These are phyloP conservation scores for Ophiostoma ulmi DNA, from an alignment of 2,329 filamentous ascomycete genomes.

Conservation along the genomic window DNA sequence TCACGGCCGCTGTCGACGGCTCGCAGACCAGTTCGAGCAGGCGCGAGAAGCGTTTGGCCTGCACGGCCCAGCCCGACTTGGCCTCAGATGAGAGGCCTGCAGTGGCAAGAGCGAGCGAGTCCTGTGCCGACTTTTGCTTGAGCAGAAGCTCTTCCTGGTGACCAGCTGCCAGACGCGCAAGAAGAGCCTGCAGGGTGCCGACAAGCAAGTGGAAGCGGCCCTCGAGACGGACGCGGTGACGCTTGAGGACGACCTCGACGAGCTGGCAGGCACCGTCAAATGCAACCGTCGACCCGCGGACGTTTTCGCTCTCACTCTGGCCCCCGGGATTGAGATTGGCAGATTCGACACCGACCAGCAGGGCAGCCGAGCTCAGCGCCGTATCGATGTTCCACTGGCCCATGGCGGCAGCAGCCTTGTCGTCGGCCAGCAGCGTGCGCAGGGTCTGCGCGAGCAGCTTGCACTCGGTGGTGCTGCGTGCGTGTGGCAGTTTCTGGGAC, in stretches of 20 bases:
- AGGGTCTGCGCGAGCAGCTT: conserved; percentile 41
- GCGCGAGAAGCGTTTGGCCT: conserved; percentile 44
- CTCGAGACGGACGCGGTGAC: conserved; percentile 56
- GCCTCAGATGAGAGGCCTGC: conserved; percentile 26
- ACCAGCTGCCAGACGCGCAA: conserved; percentile 47
- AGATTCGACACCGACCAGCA: conserved; percentile 30
- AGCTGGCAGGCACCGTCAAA: conserved; percentile 50
- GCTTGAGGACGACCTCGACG: conserved; percentile 51
- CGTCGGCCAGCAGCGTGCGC: conserved; percentile 41
- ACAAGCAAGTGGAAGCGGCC: conserved; percentile 58
- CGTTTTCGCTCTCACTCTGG: neutral
- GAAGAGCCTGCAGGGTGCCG: conserved; percentile 50
- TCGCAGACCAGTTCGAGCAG: conserved; percentile 41
- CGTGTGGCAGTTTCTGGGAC: conserved; percentile 31
- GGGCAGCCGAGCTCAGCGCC: conserved; percentile 44
- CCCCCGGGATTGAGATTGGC: neutral
- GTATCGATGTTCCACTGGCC: conserved; percentile 55
- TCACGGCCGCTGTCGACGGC: conserved; percentile 52
- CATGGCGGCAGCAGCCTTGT: conserved; percentile 47
- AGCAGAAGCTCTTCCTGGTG: conserved; percentile 30
- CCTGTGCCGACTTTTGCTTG: conserved; percentile 13
- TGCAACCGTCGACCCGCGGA: conserved; percentile 30
- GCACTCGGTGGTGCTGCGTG: conserved; percentile 35
- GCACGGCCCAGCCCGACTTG: conserved; percentile 33
- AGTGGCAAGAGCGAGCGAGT: conserved; percentile 19